A percentile compares a stretch with the other conserved stretches of the same genome.
These are phyloP conservation scores for Meredithiella fracta DNA, from an alignment of 2,329 filamentous ascomycete genomes.

Conservation along the genomic window DNA sequence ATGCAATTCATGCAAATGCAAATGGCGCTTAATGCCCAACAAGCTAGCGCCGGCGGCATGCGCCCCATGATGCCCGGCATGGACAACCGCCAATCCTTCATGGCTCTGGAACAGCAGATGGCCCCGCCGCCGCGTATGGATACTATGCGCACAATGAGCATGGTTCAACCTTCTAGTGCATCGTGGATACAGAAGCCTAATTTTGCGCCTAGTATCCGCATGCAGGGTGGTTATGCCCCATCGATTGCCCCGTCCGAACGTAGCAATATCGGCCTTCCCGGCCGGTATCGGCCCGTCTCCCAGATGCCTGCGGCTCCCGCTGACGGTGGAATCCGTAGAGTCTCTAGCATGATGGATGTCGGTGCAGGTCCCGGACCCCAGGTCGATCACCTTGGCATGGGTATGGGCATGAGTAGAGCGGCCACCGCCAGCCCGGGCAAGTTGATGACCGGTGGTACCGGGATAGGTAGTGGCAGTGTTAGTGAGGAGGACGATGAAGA, in stretches of 20 bases:
- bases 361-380: conserved; percentile 16
- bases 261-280: conserved; percentile 80
- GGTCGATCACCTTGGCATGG: background rate
- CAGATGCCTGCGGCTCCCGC: conserved; percentile 30
- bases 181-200: conserved; percentile 35
- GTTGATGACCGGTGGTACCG: conserved; percentile 19
- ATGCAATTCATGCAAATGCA: conserved; percentile 89
- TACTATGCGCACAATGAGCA: conserved; percentile 59
- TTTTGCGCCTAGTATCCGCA: conserved; percentile 34
- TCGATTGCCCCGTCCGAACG: conserved; percentile 93
- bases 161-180: conserved; percentile 53
- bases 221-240: conserved; percentile 52
- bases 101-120: conserved; percentile 28
- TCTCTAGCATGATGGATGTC: conserved; percentile 8
- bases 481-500: conserved; percentile 40
- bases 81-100: conserved; percentile 30
- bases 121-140: conserved; percentile 30
- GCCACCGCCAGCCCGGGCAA: conserved; percentile 18
- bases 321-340: conserved; percentile 12
- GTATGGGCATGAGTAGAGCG: conserved; percentile 19
- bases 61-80: conserved; percentile 20
- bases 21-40: conserved; percentile 53
- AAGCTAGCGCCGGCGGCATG: conserved; percentile 5
- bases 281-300: conserved; percentile 80
- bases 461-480: conserved; percentile 15